A percentile compares a stretch with the other conserved stretches of the same genome.
phyloP scores from a whole-genome alignment of 306 rosid genomes.

The Fragaria iinumae region DNA sequence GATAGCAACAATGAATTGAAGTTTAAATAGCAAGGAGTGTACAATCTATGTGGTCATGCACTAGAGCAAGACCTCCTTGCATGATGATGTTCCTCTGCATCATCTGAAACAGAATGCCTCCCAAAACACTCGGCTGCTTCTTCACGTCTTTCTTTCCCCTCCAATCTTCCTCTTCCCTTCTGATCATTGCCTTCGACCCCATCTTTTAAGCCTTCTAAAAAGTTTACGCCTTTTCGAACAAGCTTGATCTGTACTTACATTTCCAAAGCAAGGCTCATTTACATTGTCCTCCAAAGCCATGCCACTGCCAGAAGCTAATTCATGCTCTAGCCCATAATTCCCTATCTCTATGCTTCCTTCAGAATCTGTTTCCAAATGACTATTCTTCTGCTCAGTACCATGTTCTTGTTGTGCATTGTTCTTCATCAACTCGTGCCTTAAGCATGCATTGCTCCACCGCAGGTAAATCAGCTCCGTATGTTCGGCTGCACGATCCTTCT shows the following conservation, averaged over 20 bases:
- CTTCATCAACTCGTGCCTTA: slow-evolving; percentile 43
- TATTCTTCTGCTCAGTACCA: slow-evolving; percentile 21
- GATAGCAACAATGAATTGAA: background rate
- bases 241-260: slow-evolving; percentile 20
- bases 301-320: slow-evolving; percentile 23
- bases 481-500: slow-evolving; percentile 42
- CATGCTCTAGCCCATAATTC: slow-evolving; percentile 38
- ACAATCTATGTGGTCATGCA: slow-evolving; percentile 28
- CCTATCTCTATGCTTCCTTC: slow-evolving; percentile 33
- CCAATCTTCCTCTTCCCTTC: slow-evolving; percentile 43
- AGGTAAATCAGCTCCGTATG: slow-evolving; percentile 38
- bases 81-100: slow-evolving; percentile 32
- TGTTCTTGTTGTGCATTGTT: slow-evolving; percentile 32
- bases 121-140: slow-evolving; percentile 28
- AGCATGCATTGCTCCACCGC: slow-evolving; percentile 52
- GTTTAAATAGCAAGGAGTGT: background rate
- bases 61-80: slow-evolving; percentile 49
- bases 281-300: slow-evolving; percentile 26
- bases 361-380: slow-evolving; percentile 15
- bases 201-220: slow-evolving; percentile 42
- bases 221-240: slow-evolving; percentile 41
- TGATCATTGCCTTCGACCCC: slow-evolving; percentile 58
- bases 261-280: slow-evolving; percentile 34
- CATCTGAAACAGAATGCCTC: slow-evolving; percentile 28
- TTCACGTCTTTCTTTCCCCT: slow-evolving; percentile 34